Conservation (phyloP, 306 rosid genomes). For the Dryas alaskensis region DNA sequence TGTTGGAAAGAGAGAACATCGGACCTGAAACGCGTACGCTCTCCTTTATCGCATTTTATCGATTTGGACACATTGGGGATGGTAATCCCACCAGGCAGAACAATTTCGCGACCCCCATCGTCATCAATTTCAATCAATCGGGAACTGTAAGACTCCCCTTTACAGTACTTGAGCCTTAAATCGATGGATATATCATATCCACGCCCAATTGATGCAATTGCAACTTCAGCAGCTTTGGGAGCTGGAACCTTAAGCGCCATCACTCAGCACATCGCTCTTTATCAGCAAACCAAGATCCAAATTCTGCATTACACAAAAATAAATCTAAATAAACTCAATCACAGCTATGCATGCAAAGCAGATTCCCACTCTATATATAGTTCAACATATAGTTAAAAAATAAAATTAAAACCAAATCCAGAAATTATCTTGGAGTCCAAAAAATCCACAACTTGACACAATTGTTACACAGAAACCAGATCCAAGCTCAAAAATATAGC, state of each 20-base stretch:
- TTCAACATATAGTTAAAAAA: no score
- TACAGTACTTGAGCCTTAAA: constrained; percentile 85
- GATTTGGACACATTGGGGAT: constrained; percentile 75
- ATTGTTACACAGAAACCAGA: not conserved
- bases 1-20: constrained; percentile 95
- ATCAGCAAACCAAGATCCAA: constrained; percentile 37
- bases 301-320: constrained; percentile 6
- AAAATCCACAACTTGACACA: not conserved
- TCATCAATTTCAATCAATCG: constrained; percentile 78
- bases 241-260: constrained; percentile 81
- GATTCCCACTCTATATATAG: no score
- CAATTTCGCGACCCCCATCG: constrained; percentile 55
- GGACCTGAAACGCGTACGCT: constrained; percentile 91
- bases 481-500: not conserved
- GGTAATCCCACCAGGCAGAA: constrained; percentile 76
- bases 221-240: constrained; percentile 69
- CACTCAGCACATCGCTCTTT: constrained; percentile 50
- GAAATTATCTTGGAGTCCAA: not conserved
- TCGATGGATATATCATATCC: constrained; percentile 81
- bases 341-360: not conserved
- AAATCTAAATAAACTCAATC: not conserved
- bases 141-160: constrained; percentile 51
- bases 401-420: not conserved
- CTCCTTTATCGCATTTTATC: constrained; percentile 93
- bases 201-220: constrained; percentile 82